Percentiles rank a stretch among this genome's conserved stretches.
Evolutionary conservation across 225 moss, liverwort and hornwort species (phyloP).

Genomic region (Asterella californica): DNA sequence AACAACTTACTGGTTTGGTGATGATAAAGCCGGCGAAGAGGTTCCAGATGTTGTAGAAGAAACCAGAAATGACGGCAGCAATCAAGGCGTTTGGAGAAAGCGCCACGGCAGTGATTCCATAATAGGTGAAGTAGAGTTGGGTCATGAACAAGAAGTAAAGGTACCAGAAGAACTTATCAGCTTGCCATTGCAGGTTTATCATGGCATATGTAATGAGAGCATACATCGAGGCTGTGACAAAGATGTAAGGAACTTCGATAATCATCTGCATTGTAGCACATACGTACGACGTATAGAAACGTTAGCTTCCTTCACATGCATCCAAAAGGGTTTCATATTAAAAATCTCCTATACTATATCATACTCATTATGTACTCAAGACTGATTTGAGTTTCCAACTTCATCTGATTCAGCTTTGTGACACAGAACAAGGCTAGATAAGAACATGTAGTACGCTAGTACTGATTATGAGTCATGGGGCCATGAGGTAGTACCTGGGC

Average conservation of each 20-base stretch:
- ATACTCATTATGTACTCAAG: background rate
- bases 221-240: slow-evolving; percentile 12
- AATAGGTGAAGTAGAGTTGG: slow-evolving; percentile 36
- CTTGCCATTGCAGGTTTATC: slow-evolving; percentile 33
- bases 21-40: slow-evolving; percentile 41
- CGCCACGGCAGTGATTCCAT: slow-evolving; percentile 41
- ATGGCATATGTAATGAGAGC: slow-evolving; percentile 23
- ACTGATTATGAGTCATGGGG: too few species aligned
- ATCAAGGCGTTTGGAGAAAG: slow-evolving; percentile 33
- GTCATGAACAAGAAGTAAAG: slow-evolving; percentile 29
- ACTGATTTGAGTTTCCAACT: too few species aligned
- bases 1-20: slow-evolving; percentile 16
- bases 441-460: too few species aligned
- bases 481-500: too few species aligned
- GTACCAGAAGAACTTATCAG: slow-evolving; percentile 41
- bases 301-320: too few species aligned
- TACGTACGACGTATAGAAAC: background rate
- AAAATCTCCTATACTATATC: too few species aligned
- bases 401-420: too few species aligned
- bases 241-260: slow-evolving; percentile 31
- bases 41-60: slow-evolving; percentile 39
- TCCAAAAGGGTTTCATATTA: too few species aligned
- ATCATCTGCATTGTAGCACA: slow-evolving; percentile 30
- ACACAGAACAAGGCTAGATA: too few species aligned
- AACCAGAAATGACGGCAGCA: slow-evolving; percentile 25